A percentile compares a stretch with the other conserved stretches of the same genome.
phyloP scores from a whole-genome alignment of 305 asterid genomes.

The Stenogyne calaminthoides region DNA sequence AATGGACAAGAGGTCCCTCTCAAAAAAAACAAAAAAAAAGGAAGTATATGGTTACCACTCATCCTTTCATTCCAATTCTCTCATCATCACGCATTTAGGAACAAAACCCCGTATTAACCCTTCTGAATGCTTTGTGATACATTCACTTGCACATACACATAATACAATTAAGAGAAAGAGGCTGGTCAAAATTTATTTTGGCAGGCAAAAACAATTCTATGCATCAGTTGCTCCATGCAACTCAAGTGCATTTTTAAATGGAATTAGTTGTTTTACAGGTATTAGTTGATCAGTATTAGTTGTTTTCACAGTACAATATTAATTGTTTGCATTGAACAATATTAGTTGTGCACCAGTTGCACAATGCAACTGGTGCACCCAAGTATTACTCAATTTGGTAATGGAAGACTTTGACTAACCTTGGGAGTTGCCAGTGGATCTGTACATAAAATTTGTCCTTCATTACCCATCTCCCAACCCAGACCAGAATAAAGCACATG shows the following conservation, averaged over 20 bases:
- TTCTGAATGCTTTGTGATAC: not conserved
- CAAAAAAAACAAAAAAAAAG: not conserved
- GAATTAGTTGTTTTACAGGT: too few relatives aligned
- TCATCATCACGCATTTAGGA: slow-evolving; percentile 11
- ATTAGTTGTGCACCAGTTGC: too few relatives aligned
- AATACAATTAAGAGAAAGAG: not conserved
- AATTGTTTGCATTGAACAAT: too few relatives aligned
- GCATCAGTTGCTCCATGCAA: too few relatives aligned
- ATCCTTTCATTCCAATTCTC: not conserved
- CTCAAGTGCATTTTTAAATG: too few relatives aligned
- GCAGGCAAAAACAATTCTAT: not conserved
- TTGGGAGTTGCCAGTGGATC: slow-evolving; percentile 96
- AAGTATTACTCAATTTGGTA: slow-evolving; percentile 4
- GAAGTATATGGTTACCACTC: not conserved
- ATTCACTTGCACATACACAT: slow-evolving; percentile 1
- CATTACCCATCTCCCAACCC: slow-evolving; percentile 95
- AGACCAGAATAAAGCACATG: slow-evolving; percentile 77
- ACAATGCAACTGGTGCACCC: too few relatives aligned
- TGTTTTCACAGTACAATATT: too few relatives aligned
- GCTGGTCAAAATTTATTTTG: slow-evolving; percentile 18
- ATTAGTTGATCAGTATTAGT: too few relatives aligned
- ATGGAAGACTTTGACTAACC: slow-evolving; percentile 41
- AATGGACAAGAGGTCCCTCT: not conserved
- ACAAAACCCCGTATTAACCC: slow-evolving; percentile 8
- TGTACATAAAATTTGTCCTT: slow-evolving; percentile 89